Base-by-base conservation (phyloP, 2,329 filamentous ascomycete genomes). In the Monosporascus sp. region DNA sequence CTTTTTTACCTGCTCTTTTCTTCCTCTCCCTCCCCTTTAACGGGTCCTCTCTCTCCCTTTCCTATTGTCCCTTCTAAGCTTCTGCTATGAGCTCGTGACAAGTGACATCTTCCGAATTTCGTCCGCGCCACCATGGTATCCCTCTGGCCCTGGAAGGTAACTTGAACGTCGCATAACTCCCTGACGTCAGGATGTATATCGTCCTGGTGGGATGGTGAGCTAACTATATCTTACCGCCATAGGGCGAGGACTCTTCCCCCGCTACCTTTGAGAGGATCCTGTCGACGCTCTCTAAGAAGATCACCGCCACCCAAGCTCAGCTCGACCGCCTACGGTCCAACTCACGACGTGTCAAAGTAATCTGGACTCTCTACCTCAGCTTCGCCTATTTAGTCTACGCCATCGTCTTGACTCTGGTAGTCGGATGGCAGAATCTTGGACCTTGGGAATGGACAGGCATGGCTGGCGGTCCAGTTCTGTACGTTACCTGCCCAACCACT, bases 241-340 rank as follows among this genome's bases (percentile, higher is more conserved):
- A 96, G 91, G 82, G 84, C 72, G 82, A 89, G 66, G 82, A 87
- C 69, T 88, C 82, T 68, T 96, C 92, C 60, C 88, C 94, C 26
- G 92, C 91, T 50, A 89, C 87, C 4, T 99, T 97, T 68, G 94
- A 99, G 74, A 97, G 92, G 77, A 85, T 87, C 2, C 85, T 99
- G 31, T 89, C 91, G 9, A 79, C 84, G 24, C 82, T 99, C 46
- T 89, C 92, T 11, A 77, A 78, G 50, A 96, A 94, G 74, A 97
- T 99, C 70, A 79, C 86, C 41, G 81, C 84, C 58, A 84, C 87
- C 2, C 88, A 88, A 63, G 75, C 86, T 43, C 83, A 80, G 50
- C 86, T 97, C 60, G 91, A 96, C 65, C 78, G 77, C 43, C 79
- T 88, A 40, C 85, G 90, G 47, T 80, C 87, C 61, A 82, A 81